These are phyloP conservation scores for Taphrina deformans DNA, from an alignment of 1,139 yeast genomes.

Conservation along the genomic window DNA sequence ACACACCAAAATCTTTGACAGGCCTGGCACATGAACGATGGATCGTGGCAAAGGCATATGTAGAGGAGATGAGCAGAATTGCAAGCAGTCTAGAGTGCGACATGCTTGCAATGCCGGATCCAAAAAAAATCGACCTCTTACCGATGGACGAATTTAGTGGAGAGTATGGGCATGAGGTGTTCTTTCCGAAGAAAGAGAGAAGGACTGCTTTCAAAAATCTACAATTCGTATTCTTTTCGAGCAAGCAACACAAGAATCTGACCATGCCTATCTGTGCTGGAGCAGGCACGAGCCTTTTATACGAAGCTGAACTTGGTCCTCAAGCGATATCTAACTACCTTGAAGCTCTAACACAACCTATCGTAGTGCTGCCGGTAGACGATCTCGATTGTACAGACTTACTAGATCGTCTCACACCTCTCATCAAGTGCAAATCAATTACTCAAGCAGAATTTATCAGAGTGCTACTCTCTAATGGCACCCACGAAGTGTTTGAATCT, in stretches of 20 bases:
- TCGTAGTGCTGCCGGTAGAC: conserved; percentile 27
- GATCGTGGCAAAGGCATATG: conserved; percentile 18
- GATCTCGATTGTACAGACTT: conserved; percentile 1
- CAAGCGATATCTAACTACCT: conserved; percentile 8
- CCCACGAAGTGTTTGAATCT: conserved; percentile 6
- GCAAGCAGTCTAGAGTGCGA: not conserved
- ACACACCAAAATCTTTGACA: conserved; percentile 25
- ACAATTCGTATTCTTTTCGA: conserved; percentile 19
- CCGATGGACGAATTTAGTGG: conserved; percentile 11
- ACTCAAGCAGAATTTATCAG: conserved; percentile 10
- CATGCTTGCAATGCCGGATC: conserved; percentile 24
- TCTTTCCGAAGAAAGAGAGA: not conserved
- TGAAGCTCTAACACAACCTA: not conserved
- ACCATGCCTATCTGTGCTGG: conserved; percentile 21
- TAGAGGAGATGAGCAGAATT: conserved; percentile 5
- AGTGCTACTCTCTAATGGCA: conserved; percentile 19
- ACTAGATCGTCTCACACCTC: conserved; percentile 9
- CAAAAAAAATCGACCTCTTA: not conserved
- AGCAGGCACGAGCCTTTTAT: conserved; percentile 10
- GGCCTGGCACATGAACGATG: conserved; percentile 15
- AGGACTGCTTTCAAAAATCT: conserved; percentile 13
- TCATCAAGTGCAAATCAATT: not conserved
- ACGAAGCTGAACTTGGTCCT: not conserved
- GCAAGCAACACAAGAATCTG: conserved; percentile 9
- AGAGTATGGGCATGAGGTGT: conserved; percentile 3